phyloP scores from a whole-genome alignment of 2,329 filamentous ascomycete genomes.

The Podosphaera fusca region DNA sequence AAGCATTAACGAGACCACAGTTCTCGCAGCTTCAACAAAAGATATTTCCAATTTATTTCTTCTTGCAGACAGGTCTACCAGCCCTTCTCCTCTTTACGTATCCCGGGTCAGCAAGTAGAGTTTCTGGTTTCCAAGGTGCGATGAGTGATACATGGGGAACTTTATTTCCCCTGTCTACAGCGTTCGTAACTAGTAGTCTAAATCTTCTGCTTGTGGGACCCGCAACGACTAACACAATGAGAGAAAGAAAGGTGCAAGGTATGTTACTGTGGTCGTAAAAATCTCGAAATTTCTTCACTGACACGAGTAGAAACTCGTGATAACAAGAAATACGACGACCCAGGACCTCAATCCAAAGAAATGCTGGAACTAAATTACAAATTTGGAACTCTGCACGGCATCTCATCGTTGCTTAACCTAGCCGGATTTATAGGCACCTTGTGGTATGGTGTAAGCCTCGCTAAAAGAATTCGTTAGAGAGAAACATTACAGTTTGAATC shows the following conservation, averaged over 20 bases:
- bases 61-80: conserved; percentile 56
- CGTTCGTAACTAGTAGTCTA: conserved; percentile 43
- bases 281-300: background rate
- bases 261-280: conserved; percentile 12
- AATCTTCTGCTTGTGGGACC: conserved; percentile 57
- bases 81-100: conserved; percentile 56
- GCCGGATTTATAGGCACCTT: conserved; percentile 43
- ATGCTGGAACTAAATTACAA: conserved; percentile 61
- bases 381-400: conserved; percentile 60
- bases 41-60: conserved; percentile 77
- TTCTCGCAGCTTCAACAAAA: conserved; percentile 62
- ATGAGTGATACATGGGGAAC: conserved; percentile 38
- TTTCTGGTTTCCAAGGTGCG: conserved; percentile 28
- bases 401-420: conserved; percentile 62
- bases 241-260: conserved; percentile 59
- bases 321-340: conserved; percentile 67
- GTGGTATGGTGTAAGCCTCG: conserved; percentile 54
- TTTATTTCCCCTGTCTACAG: conserved; percentile 42
- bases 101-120: conserved; percentile 27
- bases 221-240: conserved; percentile 50
- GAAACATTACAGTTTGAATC: no score
- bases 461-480: conserved; percentile 8
- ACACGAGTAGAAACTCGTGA: conserved; percentile 49
- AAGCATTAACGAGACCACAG: conserved; percentile 49
- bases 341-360: conserved; percentile 56